Evolutionary conservation across 495 filamentous ascomycete genomes (phyloP).

Genomic region (Penicillium goetzii): DNA sequence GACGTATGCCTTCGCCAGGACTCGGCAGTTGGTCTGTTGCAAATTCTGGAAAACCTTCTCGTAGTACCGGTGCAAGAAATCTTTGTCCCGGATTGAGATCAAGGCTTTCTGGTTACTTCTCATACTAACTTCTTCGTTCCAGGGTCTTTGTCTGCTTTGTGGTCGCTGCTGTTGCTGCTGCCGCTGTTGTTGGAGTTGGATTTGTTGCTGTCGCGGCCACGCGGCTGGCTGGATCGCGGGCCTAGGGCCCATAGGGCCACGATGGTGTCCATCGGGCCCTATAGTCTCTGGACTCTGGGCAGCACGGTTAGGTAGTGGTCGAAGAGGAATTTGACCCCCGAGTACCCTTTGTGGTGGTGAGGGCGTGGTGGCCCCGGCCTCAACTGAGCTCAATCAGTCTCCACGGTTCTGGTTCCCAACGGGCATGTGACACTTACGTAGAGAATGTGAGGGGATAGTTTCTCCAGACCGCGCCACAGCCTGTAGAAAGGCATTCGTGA

Average conservation of each 20-base stretch:
- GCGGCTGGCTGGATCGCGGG: slow-evolving; percentile 13
- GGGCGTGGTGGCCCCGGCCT: slow-evolving; percentile 8
- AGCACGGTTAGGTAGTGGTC: slow-evolving; percentile 9
- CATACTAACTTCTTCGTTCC: slow-evolving; percentile 36
- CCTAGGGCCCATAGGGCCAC: background rate
- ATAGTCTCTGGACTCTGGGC: slow-evolving; percentile 1
- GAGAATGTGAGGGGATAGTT: slow-evolving; percentile 15
- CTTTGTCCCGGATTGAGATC: slow-evolving; percentile 57
- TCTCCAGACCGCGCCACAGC: slow-evolving; percentile 41
- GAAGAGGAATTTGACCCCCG: slow-evolving; percentile 5
- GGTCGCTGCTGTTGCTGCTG: background rate
- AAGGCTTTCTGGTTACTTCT: slow-evolving; percentile 37
- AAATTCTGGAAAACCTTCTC: slow-evolving; percentile 64
- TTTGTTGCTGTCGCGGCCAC: slow-evolving; percentile 15
- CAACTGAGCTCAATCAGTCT: slow-evolving; percentile 15
- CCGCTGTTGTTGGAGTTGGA: background rate
- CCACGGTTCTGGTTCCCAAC: background rate
- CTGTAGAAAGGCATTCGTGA: slow-evolving; percentile 41
- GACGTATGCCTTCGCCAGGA: slow-evolving; percentile 76
- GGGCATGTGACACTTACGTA: slow-evolving; percentile 27
- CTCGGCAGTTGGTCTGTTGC: slow-evolving; percentile 71
- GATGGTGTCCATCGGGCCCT: slow-evolving; percentile 5
- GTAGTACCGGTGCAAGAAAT: slow-evolving; percentile 62
- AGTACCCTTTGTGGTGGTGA: slow-evolving; percentile 7
- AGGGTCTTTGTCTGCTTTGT: slow-evolving; percentile 31